Percentiles rank a stretch among this genome's conserved stretches.
Evolutionary conservation across 139 green algal species (phyloP).

Genomic region (Volvox africanus): DNA sequence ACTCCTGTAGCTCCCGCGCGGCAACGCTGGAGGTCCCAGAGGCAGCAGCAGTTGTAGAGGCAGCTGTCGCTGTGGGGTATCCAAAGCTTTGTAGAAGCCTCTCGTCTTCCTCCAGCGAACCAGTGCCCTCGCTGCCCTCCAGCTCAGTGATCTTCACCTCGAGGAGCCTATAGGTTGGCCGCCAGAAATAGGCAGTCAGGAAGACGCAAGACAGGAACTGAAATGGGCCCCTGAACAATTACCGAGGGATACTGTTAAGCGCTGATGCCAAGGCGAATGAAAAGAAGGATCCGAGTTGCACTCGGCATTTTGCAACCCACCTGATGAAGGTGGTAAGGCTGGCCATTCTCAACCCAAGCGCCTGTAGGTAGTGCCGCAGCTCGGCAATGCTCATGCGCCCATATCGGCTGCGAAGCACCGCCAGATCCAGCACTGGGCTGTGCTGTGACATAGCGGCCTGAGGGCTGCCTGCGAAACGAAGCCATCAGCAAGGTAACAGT

Average conservation of each 20-base stretch:
- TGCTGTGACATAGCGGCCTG: conserved; percentile 25
- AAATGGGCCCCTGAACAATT: too few relatives aligned
- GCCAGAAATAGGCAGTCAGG: too few relatives aligned
- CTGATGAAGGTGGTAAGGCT: conserved; percentile 75
- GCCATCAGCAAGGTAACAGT: too few relatives aligned
- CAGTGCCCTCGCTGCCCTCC: conserved; percentile 76
- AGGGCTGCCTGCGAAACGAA: background rate
- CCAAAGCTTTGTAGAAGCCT: conserved; percentile 8
- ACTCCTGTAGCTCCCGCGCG: background rate
- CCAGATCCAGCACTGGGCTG: conserved; percentile 40
- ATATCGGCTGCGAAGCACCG: background rate
- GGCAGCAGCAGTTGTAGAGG: background rate
- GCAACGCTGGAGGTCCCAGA: too few relatives aligned
- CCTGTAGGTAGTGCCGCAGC: conserved; percentile 42
- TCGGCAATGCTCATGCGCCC: background rate
- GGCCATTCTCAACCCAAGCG: conserved; percentile 74
- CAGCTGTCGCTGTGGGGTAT: background rate
- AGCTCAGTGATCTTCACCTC: conserved; percentile 75
- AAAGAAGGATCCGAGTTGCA: too few relatives aligned
- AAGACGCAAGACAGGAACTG: too few relatives aligned
- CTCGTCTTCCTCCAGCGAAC: conserved; percentile 61
- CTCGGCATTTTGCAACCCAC: background rate
- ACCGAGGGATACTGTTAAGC: too few relatives aligned
- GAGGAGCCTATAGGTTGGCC: conserved; percentile 63
- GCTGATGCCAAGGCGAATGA: too few relatives aligned